Evolutionary conservation across 2,329 filamentous ascomycete species (phyloP), one percentile per base, ranked within the genome.

Genomic region (Ophiocordyceps unilateralis): DNA sequence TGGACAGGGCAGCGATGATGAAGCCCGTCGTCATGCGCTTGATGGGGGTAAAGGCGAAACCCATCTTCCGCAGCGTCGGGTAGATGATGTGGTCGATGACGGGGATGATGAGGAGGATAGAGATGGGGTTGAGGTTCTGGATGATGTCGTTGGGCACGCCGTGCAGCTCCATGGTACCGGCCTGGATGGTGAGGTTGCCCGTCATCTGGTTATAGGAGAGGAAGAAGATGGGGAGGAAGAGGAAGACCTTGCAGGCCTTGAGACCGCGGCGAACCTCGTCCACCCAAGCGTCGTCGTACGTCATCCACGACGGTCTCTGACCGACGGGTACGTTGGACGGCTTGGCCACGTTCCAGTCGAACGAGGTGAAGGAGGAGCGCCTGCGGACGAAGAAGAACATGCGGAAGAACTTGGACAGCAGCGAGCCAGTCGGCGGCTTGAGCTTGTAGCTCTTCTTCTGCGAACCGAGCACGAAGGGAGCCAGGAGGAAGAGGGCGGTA

Each of bases 251-350:
- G 65, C 79, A 83, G 44, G 80, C 79, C 51, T 72, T 67, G 44
- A 83, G 65, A 47, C 81, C 82, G 60, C 82, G 78, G 42, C 69
- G 69, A 41, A 87, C 76, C 55, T 88, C 81, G 55, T 86, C 82
- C 28, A 89, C 83, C 82, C 83, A 89, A 42, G 75, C 74, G 50
- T 89, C 84, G 48, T 89, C 83, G 51, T 86, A 87, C 0, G 78
- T 82, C 79, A 88, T 87, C 81, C 81, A 88, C 0, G 44, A 36
- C 0, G 82, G 82, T 43, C 77, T 76, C 48, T 67, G 56, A 1
- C 58, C 58, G 32, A 69, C 62, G 10, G 70, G 62, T 6, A 84
- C 66, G 30, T 67, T 64, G 55, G 76, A 81, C 3, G 82, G 82
- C 62, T 83, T 83, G 46, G 76, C 75, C 4, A 65, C 55, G 22